Percentiles rank a stretch among this genome's conserved stretches.
Conservation (phyloP, 1,139 yeast species). For the Debaryomycetaceae sp. region DNA sequence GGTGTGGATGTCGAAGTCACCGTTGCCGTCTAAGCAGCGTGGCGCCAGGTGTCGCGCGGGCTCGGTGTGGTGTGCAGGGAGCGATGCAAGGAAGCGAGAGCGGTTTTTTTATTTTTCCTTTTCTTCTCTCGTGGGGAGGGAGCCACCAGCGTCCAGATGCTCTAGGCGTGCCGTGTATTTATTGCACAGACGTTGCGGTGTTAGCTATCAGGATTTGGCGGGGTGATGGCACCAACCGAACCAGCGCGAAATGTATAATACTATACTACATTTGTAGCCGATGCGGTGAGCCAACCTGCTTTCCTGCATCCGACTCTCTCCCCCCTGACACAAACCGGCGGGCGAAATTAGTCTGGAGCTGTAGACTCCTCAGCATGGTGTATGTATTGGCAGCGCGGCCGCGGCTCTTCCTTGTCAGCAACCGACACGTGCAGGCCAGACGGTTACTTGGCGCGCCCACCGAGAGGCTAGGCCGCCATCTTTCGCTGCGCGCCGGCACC, state of each 20-base stretch:
- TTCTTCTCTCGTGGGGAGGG: too few species aligned
- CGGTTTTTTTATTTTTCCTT: too few species aligned
- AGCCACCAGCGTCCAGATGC: conserved; percentile 33
- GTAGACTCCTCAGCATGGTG: too few species aligned
- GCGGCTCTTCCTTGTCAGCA: conserved; percentile 25
- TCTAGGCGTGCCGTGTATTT: conserved; percentile 61
- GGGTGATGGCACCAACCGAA: too few species aligned
- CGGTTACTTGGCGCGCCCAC: conserved; percentile 14
- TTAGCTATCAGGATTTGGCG: conserved; percentile 55
- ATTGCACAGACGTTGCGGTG: conserved; percentile 56
- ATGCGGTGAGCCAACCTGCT: too few species aligned
- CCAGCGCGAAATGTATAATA: too few species aligned
- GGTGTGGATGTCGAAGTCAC: conserved; percentile 42
- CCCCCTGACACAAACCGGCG: too few species aligned
- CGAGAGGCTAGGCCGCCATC: conserved; percentile 10
- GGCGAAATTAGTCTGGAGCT: too few species aligned
- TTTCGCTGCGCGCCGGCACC: conserved; percentile 12
- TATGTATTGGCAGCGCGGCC: conserved; percentile 30
- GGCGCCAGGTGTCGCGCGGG: not conserved
- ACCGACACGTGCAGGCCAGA: conserved; percentile 17
- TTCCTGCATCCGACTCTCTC: too few species aligned
- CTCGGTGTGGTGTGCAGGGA: too few species aligned
- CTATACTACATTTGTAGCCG: too few species aligned
- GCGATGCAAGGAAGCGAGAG: too few species aligned
- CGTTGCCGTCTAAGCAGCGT: conserved; percentile 30